Evolutionary conservation across 306 rosid species (phyloP).

Genomic region (Arachis hypogaea): DNA sequence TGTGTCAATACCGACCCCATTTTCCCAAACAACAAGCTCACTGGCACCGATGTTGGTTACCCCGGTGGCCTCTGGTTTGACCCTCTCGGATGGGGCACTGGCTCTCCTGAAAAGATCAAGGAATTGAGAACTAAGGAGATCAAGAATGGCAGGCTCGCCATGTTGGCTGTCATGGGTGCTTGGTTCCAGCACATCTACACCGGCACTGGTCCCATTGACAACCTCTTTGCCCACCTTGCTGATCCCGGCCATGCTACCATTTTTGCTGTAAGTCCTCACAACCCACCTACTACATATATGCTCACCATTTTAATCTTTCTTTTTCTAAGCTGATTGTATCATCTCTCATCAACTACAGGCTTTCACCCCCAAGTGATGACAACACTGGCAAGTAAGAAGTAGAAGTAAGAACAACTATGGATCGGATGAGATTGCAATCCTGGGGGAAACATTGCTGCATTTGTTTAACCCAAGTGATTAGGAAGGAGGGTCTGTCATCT

Average conservation of each 20-base stretch:
- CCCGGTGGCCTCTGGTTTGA: conserved; percentile 50
- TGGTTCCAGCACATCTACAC: conserved; percentile 45
- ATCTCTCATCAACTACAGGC: conserved; percentile 18
- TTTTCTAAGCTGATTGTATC: conserved; percentile 10
- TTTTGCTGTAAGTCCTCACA: conserved; percentile 41
- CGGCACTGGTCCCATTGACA: conserved; percentile 72
- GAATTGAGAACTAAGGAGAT: conserved; percentile 46
- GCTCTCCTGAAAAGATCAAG: conserved; percentile 42
- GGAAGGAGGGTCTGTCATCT: too few relatives aligned
- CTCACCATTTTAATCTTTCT: too few relatives aligned
- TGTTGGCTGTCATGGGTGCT: conserved; percentile 44
- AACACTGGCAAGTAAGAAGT: neutral
- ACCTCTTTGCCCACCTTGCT: conserved; percentile 82
- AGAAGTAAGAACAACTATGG: conserved; percentile 4
- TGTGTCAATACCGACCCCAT: conserved; percentile 42
- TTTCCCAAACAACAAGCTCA: conserved; percentile 46
- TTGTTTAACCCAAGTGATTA: conserved; percentile 25
- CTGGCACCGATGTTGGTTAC: conserved; percentile 44
- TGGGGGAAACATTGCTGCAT: conserved; percentile 23
- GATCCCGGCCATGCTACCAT: conserved; percentile 83
- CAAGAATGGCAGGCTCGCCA: conserved; percentile 49
- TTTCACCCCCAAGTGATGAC: conserved; percentile 36
- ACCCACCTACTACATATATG: neutral
- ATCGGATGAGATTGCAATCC: conserved; percentile 15
- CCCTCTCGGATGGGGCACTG: conserved; percentile 42